A percentile compares a stretch with the other conserved stretches of the same genome.
These are phyloP conservation scores for Vickermania spadyakhi DNA, from an alignment of 208 protist species.

Conservation along the genomic window DNA sequence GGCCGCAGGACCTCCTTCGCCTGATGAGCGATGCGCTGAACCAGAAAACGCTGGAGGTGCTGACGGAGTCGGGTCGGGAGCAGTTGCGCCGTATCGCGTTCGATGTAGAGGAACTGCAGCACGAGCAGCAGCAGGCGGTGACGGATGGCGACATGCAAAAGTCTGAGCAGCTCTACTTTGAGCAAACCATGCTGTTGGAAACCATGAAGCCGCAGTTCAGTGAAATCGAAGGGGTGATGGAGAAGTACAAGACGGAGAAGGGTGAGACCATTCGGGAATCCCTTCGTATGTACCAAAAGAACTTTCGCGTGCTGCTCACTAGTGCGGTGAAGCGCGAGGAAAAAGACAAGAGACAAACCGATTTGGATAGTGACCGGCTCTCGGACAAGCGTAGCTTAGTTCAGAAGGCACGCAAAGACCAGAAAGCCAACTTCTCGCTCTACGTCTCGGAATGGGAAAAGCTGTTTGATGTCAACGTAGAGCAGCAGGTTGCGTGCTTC, in stretches of 20 bases:
- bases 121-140: conserved; percentile 67
- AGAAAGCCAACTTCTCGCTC: conserved; percentile 18
- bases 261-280: conserved; percentile 14
- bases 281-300: conserved; percentile 17
- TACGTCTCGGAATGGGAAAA: conserved; percentile 37
- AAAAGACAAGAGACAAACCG: conserved; percentile 6
- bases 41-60: conserved; percentile 16
- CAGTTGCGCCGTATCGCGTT: conserved; percentile 59
- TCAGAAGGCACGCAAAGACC: conserved; percentile 14
- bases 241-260: conserved; percentile 19
- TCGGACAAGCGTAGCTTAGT: conserved; percentile 19
- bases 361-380: conserved; percentile 33
- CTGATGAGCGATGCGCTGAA: conserved; percentile 36
- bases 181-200: conserved; percentile 57
- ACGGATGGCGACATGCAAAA: conserved; percentile 71
- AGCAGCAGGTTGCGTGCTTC: conserved; percentile 53
- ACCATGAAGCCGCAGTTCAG: conserved; percentile 46
- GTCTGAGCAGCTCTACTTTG: conserved; percentile 73
- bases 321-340: conserved; percentile 10
- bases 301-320: conserved; percentile 12
- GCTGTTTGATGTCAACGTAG: conserved; percentile 41
- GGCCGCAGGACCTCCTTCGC: conserved; percentile 34
- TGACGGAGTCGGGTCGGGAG: conserved; percentile 43
- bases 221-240: conserved; percentile 35
- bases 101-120: conserved; percentile 61